Conservation (phyloP, 164 flowering plant genomes). For the Cinnamomum chago region DNA sequence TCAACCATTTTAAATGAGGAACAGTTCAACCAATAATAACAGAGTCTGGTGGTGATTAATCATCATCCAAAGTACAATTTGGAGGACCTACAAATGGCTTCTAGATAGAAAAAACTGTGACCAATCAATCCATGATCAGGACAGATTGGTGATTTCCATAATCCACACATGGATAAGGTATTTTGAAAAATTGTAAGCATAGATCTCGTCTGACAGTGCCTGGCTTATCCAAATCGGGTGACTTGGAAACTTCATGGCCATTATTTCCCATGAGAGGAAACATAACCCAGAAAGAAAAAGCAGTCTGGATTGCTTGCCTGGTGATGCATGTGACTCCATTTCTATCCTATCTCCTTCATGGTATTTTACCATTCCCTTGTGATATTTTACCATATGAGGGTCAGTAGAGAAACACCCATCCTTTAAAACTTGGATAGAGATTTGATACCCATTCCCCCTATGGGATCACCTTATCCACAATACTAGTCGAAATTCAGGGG, state of each 20-base stretch:
- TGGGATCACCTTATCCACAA: no score
- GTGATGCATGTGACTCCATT: constrained; percentile 14
- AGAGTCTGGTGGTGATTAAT: not conserved
- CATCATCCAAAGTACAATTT: not conserved
- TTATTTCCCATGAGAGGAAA: constrained; percentile 4
- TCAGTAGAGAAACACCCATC: not conserved
- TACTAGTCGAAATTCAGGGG: no score
- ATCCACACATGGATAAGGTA: not conserved
- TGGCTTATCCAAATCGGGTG: constrained; percentile 16
- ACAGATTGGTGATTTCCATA: not conserved
- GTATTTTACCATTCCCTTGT: not conserved
- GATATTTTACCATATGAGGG: not conserved
- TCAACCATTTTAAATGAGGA: no score
- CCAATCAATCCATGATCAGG: not conserved
- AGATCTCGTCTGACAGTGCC: not conserved
- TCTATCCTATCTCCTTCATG: not conserved
- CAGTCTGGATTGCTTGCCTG: not conserved
- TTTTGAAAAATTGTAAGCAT: not conserved
- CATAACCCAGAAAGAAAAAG: not conserved
- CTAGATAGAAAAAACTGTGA: not conserved
- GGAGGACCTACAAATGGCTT: not conserved
- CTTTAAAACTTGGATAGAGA: not conserved
- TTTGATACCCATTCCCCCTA: not conserved
- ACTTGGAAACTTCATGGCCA: constrained; percentile 18
- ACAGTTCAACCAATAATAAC: not conserved